These are phyloP conservation scores for Penicillium crystallinum DNA, from an alignment of 495 filamentous ascomycete genomes.

Conservation along the genomic window DNA sequence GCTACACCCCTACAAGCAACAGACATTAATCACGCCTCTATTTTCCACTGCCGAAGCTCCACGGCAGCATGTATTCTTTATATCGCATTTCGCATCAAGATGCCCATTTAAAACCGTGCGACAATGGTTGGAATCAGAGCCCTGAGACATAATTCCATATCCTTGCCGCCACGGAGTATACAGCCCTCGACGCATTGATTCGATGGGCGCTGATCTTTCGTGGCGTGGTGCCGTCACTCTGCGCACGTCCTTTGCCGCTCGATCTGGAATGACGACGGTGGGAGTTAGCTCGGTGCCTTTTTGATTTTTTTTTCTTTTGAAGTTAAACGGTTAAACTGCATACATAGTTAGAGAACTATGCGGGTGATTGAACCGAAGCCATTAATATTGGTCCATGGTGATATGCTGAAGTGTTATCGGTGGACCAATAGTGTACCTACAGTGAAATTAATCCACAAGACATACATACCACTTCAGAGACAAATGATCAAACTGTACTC, in stretches of 20 bases:
- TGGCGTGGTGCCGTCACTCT: slow-evolving; percentile 1
- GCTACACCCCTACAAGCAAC: too few species aligned
- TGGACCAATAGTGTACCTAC: slow-evolving; percentile 2
- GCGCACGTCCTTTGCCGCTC: neutral
- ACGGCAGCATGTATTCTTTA: too few species aligned
- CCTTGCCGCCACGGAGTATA: too few species aligned
- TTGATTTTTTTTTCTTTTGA: neutral
- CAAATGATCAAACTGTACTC: too few species aligned
- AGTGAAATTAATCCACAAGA: too few species aligned
- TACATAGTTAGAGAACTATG: neutral
- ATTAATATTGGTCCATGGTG: neutral
- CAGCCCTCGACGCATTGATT: neutral
- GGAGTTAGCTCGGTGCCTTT: neutral
- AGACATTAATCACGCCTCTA: too few species aligned
- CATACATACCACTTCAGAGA: too few species aligned
- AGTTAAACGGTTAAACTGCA: neutral
- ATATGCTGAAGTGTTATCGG: neutral
- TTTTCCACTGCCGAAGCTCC: neutral
- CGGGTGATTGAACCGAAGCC: neutral
- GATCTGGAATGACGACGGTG: neutral
- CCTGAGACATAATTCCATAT: too few species aligned
- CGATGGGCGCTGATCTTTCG: neutral
- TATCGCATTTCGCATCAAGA: too few species aligned
- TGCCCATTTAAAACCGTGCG: too few species aligned
- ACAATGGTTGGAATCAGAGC: too few species aligned